Conservation (phyloP, 345 rosid species). For the Sonneratia alba region DNA sequence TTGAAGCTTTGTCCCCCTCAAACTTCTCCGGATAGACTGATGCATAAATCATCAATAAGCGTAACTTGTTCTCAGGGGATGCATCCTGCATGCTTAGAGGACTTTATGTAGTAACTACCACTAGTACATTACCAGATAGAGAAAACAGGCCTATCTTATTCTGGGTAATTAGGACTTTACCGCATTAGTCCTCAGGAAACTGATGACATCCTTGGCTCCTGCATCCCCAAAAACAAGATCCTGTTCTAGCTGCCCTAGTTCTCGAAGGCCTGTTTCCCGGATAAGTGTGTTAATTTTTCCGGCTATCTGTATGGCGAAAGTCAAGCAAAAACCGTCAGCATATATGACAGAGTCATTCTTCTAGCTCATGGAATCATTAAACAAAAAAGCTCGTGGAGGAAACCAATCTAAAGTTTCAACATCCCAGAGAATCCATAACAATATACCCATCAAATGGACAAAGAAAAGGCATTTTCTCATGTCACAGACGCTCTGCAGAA, state of each 20-base stretch:
- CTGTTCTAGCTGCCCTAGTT: constrained; percentile 91
- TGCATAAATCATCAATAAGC: constrained; percentile 84
- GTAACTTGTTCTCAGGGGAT: constrained; percentile 70
- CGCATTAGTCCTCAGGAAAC: constrained; percentile 57
- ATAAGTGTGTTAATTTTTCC: constrained; percentile 65
- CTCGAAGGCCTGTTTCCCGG: constrained; percentile 63
- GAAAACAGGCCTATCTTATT: background rate
- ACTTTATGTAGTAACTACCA: background rate
- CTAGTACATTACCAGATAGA: background rate
- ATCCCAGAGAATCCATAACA: background rate
- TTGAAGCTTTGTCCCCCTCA: constrained; percentile 82
- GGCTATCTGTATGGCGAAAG: constrained; percentile 49
- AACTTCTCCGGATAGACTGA: constrained; percentile 80
- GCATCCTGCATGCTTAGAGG: constrained; percentile 41
- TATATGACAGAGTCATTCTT: background rate
- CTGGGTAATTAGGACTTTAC: constrained; percentile 21
- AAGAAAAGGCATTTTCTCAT: background rate
- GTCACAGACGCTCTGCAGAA: background rate
- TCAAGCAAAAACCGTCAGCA: constrained; percentile 6
- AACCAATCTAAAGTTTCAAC: background rate
- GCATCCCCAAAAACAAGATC: constrained; percentile 99
- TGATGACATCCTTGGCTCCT: constrained; percentile 83
- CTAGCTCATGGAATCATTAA: background rate
- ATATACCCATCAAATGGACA: background rate
- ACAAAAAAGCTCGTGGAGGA: too few relatives aligned